A percentile compares a stretch with the other conserved stretches of the same genome.
These are phyloP conservation scores for Zasmidium cellare DNA, from an alignment of 2,329 filamentous ascomycete species.

Conservation along the genomic window DNA sequence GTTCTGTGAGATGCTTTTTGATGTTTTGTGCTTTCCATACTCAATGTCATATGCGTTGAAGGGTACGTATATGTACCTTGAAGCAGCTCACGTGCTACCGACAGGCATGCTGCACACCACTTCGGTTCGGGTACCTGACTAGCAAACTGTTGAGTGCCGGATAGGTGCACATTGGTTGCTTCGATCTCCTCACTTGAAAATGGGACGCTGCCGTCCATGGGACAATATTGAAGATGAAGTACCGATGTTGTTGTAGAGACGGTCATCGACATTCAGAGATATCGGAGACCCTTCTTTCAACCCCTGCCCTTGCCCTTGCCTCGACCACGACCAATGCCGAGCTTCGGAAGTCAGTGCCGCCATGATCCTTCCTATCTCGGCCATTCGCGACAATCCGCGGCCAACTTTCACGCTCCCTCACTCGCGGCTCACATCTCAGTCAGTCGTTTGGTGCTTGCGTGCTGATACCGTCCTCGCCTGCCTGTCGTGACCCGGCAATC, in stretches of 20 bases:
- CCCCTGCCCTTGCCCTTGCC: neutral
- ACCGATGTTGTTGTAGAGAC: too few species aligned
- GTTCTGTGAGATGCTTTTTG: too few species aligned
- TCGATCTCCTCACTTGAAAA: too few species aligned
- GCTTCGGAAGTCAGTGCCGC: neutral
- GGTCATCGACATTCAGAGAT: too few species aligned
- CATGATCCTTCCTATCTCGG: conserved; percentile 4
- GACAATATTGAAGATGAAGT: too few species aligned
- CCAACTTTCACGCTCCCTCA: neutral
- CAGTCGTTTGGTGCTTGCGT: neutral
- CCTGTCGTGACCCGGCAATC: neutral
- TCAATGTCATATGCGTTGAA: too few species aligned
- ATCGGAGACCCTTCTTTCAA: neutral
- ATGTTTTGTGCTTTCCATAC: too few species aligned
- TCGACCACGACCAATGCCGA: neutral
- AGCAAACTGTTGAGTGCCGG: neutral
- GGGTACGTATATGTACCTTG: too few species aligned
- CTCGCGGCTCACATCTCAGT: too few species aligned
- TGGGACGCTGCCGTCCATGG: too few species aligned
- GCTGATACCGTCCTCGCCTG: neutral
- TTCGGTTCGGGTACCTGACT: neutral
- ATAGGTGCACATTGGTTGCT: neutral
- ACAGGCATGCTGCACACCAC: too few species aligned
- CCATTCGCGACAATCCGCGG: conserved; percentile 4
- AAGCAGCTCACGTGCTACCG: too few species aligned